Evolutionary conservation across 1,139 yeast genomes (phyloP).

Genomic region (Blastobotrys aristatus): DNA sequence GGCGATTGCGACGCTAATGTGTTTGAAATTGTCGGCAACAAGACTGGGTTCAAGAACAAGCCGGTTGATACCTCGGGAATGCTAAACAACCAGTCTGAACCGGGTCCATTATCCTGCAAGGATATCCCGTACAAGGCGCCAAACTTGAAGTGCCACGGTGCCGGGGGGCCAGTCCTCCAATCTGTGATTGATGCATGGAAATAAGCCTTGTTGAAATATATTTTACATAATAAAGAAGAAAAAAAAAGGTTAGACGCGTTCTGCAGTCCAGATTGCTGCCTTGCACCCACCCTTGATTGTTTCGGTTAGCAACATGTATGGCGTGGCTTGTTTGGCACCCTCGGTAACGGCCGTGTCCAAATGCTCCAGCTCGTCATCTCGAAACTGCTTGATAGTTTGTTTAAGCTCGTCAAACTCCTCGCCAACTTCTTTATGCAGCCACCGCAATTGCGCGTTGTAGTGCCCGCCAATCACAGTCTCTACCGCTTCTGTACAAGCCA

Average conservation of each 20-base stretch:
- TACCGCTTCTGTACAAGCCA: constrained; percentile 99
- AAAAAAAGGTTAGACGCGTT: constrained; percentile 47
- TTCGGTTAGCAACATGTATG: constrained; percentile 83
- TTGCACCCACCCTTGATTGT: constrained; percentile 76
- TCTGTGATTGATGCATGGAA: constrained; percentile 10
- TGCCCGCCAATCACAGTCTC: constrained; percentile 98
- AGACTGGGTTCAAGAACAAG: constrained; percentile 34
- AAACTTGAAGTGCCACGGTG: constrained; percentile 37
- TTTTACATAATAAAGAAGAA: too few relatives aligned
- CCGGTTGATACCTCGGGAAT: constrained; percentile 37
- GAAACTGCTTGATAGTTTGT: constrained; percentile 61
- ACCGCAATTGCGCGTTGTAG: constrained; percentile 83
- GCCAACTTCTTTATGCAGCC: constrained; percentile 46
- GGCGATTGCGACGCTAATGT: constrained; percentile 46
- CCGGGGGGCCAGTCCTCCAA: constrained; percentile 34
- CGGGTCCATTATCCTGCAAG: constrained; percentile 39
- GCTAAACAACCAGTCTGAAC: constrained; percentile 39
- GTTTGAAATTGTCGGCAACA: constrained; percentile 39
- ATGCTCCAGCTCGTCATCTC: constrained; percentile 96
- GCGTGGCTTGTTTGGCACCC: constrained; percentile 91
- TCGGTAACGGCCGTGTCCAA: constrained; percentile 86
- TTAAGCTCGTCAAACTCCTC: constrained; percentile 52
- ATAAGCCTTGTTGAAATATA: too few relatives aligned
- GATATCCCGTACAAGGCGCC: constrained; percentile 38
- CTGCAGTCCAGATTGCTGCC: constrained; percentile 91